Evolutionary conservation across 305 asterid species (phyloP).

Genomic region (Solanum chacoense): DNA sequence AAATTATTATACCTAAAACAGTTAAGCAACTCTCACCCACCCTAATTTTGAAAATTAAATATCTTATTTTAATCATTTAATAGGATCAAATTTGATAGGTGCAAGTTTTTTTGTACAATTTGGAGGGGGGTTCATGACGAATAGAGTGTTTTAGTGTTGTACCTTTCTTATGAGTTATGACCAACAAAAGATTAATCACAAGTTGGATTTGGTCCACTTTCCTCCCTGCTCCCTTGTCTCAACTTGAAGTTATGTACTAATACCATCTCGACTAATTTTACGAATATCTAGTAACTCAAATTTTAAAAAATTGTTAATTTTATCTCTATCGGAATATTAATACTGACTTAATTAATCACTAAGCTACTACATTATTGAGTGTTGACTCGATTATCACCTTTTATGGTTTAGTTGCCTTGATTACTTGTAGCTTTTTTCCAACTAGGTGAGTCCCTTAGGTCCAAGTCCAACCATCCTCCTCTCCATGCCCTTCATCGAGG

Average conservation of each 20-base stretch:
- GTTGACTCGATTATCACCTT: not conserved
- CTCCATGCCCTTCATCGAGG: not conserved
- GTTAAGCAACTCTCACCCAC: not conserved
- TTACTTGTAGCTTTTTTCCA: not conserved
- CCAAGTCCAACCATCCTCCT: not conserved
- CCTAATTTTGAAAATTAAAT: not conserved
- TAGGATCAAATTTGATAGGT: not conserved
- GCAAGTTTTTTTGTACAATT: not conserved
- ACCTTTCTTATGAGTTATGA: not conserved
- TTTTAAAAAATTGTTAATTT: not conserved
- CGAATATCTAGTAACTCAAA: not conserved
- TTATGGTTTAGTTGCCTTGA: not conserved
- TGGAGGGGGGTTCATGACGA: not conserved
- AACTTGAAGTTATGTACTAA: not conserved
- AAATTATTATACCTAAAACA: not conserved
- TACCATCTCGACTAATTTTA: not conserved
- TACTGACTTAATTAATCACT: not conserved
- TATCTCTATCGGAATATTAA: not conserved
- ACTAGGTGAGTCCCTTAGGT: not conserved
- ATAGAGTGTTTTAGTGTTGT: not conserved
- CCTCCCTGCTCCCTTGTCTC: not conserved
- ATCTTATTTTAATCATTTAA: not conserved
- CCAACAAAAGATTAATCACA: not conserved
- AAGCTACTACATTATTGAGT: not conserved
- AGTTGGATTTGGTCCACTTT: not conserved